A percentile compares a stretch with the other conserved stretches of the same genome.
Conservation (phyloP, 371 early-diverging fungal species). For the Blyttiomyces sp. region DNA sequence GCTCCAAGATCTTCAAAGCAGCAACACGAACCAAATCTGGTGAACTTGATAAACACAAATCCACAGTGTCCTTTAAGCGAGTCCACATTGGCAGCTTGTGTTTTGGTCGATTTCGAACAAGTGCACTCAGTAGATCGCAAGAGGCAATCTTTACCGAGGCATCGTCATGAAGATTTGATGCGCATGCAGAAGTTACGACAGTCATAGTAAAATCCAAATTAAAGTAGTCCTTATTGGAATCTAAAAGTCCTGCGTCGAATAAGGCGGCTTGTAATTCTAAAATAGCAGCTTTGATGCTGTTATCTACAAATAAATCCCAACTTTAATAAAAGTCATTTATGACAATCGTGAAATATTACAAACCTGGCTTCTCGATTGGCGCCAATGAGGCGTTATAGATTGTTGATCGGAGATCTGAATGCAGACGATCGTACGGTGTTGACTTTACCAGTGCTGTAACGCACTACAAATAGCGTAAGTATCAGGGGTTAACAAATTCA, state of each 20-base stretch:
- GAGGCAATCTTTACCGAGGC: conserved; percentile 1
- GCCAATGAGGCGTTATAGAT: too few species aligned
- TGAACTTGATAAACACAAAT: too few species aligned
- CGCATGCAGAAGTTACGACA: background rate
- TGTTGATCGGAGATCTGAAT: too few species aligned
- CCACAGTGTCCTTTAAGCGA: too few species aligned
- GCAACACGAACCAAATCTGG: background rate
- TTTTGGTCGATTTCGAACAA: conserved; percentile 6
- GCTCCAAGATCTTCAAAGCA: conserved; percentile 12
- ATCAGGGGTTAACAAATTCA: too few species aligned
- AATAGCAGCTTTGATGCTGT: conserved; percentile 27
- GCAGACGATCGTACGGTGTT: too few species aligned
- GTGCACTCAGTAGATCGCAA: conserved; percentile 4
- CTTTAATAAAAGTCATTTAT: background rate
- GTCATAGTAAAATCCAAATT: background rate
- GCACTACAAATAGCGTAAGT: conserved; percentile 31
- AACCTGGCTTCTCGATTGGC: too few species aligned
- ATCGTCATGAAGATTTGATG: background rate
- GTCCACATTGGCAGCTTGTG: too few species aligned
- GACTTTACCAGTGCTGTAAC: conserved; percentile 33
- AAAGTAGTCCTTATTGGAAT: background rate
- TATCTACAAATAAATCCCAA: background rate
- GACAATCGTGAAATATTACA: background rate
- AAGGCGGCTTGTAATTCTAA: conserved; percentile 41
- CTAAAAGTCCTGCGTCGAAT: conserved; percentile 25